A percentile compares a stretch with the other conserved stretches of the same genome.
Conservation (phyloP, 331 rosid genomes). For the Quercus phellos region DNA sequence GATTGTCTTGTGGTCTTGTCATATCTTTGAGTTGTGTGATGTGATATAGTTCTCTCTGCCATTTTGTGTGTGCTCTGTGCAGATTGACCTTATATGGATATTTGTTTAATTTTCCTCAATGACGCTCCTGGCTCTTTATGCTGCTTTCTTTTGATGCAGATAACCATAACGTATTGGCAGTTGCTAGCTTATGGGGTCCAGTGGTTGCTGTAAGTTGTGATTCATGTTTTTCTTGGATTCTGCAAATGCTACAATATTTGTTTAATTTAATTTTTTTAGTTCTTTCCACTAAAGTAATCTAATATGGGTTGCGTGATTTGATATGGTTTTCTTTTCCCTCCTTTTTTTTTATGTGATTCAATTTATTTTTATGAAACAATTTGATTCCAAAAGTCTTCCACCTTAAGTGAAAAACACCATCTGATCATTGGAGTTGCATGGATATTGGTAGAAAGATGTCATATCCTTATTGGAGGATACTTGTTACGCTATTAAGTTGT, state of each 20-base stretch:
- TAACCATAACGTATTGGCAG: conserved; percentile 72
- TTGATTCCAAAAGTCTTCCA: not conserved
- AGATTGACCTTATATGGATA: not conserved
- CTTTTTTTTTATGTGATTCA: not conserved
- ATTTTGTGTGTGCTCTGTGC: no score
- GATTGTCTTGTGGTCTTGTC: no score
- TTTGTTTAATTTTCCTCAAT: conserved; percentile 6
- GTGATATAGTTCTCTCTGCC: no score
- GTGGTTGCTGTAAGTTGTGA: conserved; percentile 65
- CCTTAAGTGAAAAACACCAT: not conserved
- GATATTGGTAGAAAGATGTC: not conserved
- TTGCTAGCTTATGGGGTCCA: conserved; percentile 84
- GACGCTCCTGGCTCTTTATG: conserved; percentile 12
- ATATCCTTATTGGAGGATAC: not conserved
- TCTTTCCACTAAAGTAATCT: not conserved
- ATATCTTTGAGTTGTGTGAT: no score
- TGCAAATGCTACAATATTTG: not conserved
- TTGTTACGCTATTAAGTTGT: not conserved
- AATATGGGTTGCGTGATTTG: not conserved
- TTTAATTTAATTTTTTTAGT: not conserved
- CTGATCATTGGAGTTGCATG: not conserved
- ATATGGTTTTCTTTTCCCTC: not conserved
- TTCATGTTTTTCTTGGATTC: not conserved
- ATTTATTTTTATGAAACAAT: not conserved
- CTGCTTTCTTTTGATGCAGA: conserved; percentile 43